These are phyloP conservation scores for Aspergillus thermomutatus DNA, from an alignment of 2,329 filamentous ascomycete species.

Conservation along the genomic window DNA sequence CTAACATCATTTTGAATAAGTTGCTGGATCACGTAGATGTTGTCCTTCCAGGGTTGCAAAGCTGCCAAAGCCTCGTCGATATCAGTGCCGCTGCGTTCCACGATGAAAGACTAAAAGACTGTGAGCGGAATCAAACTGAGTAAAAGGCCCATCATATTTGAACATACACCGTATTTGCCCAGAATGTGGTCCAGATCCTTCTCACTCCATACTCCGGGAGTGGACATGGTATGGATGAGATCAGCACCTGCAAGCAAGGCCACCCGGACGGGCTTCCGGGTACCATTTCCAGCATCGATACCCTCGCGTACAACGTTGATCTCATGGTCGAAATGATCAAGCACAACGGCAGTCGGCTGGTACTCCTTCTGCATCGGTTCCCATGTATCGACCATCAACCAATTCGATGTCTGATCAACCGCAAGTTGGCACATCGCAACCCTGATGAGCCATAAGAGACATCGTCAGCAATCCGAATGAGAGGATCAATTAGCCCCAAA, in stretches of 20 bases:
- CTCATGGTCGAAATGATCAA: conserved; percentile 88
- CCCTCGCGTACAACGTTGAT: conserved; percentile 78
- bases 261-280: conserved; percentile 66
- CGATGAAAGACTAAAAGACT: conserved; percentile 61
- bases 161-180: conserved; percentile 64
- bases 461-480: background rate
- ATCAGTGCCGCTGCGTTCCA: conserved; percentile 85
- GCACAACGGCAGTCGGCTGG: conserved; percentile 80
- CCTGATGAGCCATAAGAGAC: conserved; percentile 30
- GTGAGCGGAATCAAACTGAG: conserved; percentile 4
- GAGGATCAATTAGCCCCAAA: background rate
- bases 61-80: conserved; percentile 83
- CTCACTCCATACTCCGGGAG: conserved; percentile 71
- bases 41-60: conserved; percentile 76
- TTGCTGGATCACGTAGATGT: conserved; percentile 84
- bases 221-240: conserved; percentile 71
- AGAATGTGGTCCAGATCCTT: conserved; percentile 86
- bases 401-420: conserved; percentile 66
- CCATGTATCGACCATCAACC: conserved; percentile 86
- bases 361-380: conserved; percentile 84
- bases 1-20: conserved; percentile 84
- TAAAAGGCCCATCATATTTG: background rate
- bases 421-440: conserved; percentile 85
- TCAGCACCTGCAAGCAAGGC: conserved; percentile 78
- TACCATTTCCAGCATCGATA: conserved; percentile 64